Evolutionary conservation across 1,139 yeast genomes (phyloP).

Genomic region (Hansenula lynferdii): DNA sequence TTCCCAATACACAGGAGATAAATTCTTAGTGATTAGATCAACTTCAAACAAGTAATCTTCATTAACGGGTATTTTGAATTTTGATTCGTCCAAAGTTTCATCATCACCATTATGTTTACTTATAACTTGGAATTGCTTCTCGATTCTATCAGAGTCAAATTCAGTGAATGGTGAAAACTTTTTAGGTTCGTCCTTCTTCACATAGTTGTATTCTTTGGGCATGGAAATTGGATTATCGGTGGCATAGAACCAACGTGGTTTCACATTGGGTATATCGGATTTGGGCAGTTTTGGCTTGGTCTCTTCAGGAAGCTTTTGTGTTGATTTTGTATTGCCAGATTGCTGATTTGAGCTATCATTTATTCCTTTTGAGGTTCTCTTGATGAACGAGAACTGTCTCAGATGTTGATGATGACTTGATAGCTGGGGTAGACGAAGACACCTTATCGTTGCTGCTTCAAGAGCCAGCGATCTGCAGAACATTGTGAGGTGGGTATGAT

Average conservation of each 20-base stretch:
- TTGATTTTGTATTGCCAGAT: neutral
- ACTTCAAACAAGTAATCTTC: slow-evolving; percentile 82
- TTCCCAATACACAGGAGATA: slow-evolving; percentile 80
- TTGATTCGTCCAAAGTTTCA: slow-evolving; percentile 5
- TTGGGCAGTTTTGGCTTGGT: slow-evolving; percentile 8
- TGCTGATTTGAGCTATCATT: neutral
- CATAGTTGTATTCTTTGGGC: slow-evolving; percentile 55
- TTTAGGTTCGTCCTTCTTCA: slow-evolving; percentile 42
- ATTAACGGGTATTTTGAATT: slow-evolving; percentile 50
- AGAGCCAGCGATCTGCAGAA: no score
- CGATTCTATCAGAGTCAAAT: slow-evolving; percentile 59
- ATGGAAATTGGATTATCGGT: slow-evolving; percentile 69
- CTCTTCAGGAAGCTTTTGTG: neutral
- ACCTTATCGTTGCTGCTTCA: no score
- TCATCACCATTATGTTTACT: slow-evolving; percentile 3
- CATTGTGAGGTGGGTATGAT: no score
- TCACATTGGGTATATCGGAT: slow-evolving; percentile 8
- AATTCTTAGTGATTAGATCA: slow-evolving; percentile 45
- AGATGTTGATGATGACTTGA: neutral
- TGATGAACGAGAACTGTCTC: neutral
- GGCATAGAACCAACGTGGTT: slow-evolving; percentile 68
- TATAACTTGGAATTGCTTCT: slow-evolving; percentile 36
- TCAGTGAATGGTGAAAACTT: slow-evolving; percentile 69
- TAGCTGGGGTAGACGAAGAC: neutral
- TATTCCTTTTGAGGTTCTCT: neutral